These are phyloP conservation scores for Leishmania martiniquensis DNA, from an alignment of 208 protist species.

Conservation along the genomic window DNA sequence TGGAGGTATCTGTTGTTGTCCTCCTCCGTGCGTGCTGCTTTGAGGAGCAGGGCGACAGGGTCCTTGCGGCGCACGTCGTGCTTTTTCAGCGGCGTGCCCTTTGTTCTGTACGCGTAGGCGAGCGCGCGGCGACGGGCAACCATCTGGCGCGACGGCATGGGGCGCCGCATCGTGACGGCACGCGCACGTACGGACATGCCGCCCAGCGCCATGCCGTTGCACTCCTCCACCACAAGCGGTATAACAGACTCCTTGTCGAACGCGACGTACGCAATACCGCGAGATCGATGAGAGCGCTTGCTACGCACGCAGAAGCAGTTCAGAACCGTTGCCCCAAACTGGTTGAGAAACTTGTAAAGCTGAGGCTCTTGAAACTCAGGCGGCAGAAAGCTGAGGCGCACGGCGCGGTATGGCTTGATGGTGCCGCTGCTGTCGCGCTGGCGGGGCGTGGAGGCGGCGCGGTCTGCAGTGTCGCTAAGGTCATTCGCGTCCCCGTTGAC, in stretches of 20 bases:
- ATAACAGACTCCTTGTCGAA: conserved; percentile 78
- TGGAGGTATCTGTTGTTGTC: conserved; percentile 77
- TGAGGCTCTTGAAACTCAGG: conserved; percentile 87
- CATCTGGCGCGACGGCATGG: conserved; percentile 77
- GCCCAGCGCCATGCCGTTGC: conserved; percentile 85
- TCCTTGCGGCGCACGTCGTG: conserved; percentile 69
- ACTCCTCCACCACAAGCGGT: conserved; percentile 80
- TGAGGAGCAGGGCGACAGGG: conserved; percentile 64
- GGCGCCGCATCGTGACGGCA: conserved; percentile 61
- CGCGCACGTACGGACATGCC: conserved; percentile 70
- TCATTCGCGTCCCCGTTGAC: conserved; percentile 28
- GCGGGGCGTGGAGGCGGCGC: conserved; percentile 9
- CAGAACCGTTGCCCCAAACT: conserved; percentile 83
- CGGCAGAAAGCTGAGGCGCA: conserved; percentile 84
- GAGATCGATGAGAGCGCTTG: conserved; percentile 82
- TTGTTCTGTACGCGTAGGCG: conserved; percentile 71
- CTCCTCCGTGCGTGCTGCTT: conserved; percentile 68
- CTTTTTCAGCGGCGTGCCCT: conserved; percentile 59
- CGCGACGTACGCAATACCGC: conserved; percentile 89
- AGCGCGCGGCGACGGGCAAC: conserved; percentile 55
- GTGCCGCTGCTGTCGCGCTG: conserved; percentile 26
- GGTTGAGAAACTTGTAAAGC: conserved; percentile 86
- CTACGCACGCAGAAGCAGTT: conserved; percentile 92
- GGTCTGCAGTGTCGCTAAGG: conserved; percentile 31
- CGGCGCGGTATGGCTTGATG: conserved; percentile 53